A percentile compares a stretch with the other conserved stretches of the same genome.
These are phyloP conservation scores for Rutstroemia sp. DNA, from an alignment of 2,329 filamentous ascomycete species.

Conservation along the genomic window DNA sequence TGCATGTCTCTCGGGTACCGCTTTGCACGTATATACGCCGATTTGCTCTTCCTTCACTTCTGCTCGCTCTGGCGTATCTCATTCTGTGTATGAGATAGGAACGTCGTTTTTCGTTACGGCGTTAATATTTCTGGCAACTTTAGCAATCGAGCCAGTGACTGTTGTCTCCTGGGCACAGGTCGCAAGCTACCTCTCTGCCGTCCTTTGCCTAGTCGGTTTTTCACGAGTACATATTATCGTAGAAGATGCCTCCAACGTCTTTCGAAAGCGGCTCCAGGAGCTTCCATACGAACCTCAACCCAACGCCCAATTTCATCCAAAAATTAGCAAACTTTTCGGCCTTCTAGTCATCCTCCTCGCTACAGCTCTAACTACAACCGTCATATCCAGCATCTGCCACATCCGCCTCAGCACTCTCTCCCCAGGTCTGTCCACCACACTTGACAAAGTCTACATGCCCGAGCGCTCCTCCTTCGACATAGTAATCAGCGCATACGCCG, in stretches of 20 bases:
- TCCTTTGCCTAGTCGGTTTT: neutral
- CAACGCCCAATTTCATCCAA: no score
- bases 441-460: slow-evolving; percentile 15
- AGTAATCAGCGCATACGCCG: slow-evolving; percentile 23
- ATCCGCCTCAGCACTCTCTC: neutral
- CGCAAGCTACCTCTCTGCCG: slow-evolving; percentile 10
- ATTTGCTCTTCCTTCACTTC: slow-evolving; percentile 12
- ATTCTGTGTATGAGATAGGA: slow-evolving; percentile 8
- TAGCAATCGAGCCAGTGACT: slow-evolving; percentile 14
- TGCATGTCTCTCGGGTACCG: slow-evolving; percentile 15
- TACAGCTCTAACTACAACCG: no score
- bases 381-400: neutral
- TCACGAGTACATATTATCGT: neutral
- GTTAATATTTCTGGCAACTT: slow-evolving; percentile 11
- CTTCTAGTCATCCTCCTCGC: no score
- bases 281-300: slow-evolving; percentile 5
- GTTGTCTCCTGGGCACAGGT: slow-evolving; percentile 18
- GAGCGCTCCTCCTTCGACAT: slow-evolving; percentile 23
- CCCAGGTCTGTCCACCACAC: slow-evolving; percentile 3
- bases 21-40: slow-evolving; percentile 17
- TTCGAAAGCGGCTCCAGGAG: slow-evolving; percentile 1
- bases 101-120: slow-evolving; percentile 13
- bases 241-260: neutral
- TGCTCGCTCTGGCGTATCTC: slow-evolving; percentile 9
- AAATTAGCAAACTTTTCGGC: no score